Base-by-base conservation (phyloP, 345 rosid species). In the Eucalyptus tenuipes region DNA sequence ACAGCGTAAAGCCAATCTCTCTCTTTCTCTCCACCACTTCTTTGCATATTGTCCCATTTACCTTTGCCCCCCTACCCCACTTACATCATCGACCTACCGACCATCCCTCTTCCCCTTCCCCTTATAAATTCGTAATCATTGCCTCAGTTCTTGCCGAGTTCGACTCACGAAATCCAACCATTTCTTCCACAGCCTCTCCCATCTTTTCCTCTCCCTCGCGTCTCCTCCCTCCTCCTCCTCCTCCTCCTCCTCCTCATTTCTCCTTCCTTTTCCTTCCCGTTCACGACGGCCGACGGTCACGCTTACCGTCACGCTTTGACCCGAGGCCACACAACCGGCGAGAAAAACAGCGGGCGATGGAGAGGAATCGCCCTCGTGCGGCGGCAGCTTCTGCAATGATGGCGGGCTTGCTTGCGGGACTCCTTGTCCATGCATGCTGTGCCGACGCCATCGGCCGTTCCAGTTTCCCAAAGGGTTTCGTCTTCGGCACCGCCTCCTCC, bases 401-500 rank as follows among this genome's bases (percentile, higher is more conserved):
- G 75, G 85, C 40, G 31, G 87, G 90, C 71, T 44, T 90, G 86
- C 64, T 40, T 7, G 13, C 57, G 75, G 86, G 48, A 42, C 52
- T 85, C 85, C 90, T 87, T 66, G 57, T 68, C 71, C 91, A 87
- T 50, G 88, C 89, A 57, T 91, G 91, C 71, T 85, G 86, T 33
- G 88, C 59, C 49, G 88, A 45, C 45, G 44, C 49, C 86, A 92
- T 93, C 15, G 90, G 48, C 88, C 89, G 95, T 44, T 87, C 89
- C 20, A 95, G 95, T 85, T 95, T 95, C 87, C 96, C 98, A 1
- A 84, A 94, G 13, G 94, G 93, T 10, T 95, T 95, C 86, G 89
- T 93, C 42, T 95, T 95, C 40, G 98, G 98, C 42, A 95, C 98
- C 3, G 98, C 98, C 86, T 94, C 98, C 31, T 93, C 96, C 29